phyloP scores from a whole-genome alignment of 805 yeast genomes.

The Saccharomycopsis babjevae region DNA sequence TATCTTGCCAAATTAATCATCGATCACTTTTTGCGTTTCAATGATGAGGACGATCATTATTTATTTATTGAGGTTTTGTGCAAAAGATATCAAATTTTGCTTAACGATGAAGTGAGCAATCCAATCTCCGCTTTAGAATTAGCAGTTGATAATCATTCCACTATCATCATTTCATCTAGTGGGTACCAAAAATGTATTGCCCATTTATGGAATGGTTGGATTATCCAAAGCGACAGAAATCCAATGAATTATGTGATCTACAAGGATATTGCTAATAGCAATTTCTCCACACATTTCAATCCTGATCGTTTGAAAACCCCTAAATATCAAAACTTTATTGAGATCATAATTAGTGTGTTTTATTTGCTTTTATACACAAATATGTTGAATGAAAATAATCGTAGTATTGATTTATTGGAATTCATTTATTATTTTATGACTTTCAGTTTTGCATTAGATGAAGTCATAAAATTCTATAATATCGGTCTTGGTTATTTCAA shows the following conservation, averaged over 20 bases:
- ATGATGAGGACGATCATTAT: conserved; percentile 44
- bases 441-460: conserved; percentile 57
- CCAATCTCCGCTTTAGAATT: conserved; percentile 74
- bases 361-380: conserved; percentile 54
- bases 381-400: conserved; percentile 27
- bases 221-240: conserved; percentile 60
- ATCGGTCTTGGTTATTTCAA: conserved; percentile 65
- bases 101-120: conserved; percentile 47
- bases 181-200: conserved; percentile 81
- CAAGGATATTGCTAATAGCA: conserved; percentile 45
- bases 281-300: conserved; percentile 54
- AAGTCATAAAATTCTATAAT: conserved; percentile 58
- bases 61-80: conserved; percentile 68
- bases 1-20: conserved; percentile 60
- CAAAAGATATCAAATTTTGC: conserved; percentile 58
- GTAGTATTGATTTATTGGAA: conserved; percentile 38
- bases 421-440: conserved; percentile 54
- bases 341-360: conserved; percentile 54
- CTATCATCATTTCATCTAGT: conserved; percentile 63
- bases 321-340: conserved; percentile 64
- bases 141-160: conserved; percentile 78
- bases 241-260: conserved; percentile 61
- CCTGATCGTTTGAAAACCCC: conserved; percentile 84
- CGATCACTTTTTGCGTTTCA: conserved; percentile 29
- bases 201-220: conserved; percentile 95